Base-by-base conservation (phyloP, 2,329 filamentous ascomycete genomes). In the Bipolaris victoriae region DNA sequence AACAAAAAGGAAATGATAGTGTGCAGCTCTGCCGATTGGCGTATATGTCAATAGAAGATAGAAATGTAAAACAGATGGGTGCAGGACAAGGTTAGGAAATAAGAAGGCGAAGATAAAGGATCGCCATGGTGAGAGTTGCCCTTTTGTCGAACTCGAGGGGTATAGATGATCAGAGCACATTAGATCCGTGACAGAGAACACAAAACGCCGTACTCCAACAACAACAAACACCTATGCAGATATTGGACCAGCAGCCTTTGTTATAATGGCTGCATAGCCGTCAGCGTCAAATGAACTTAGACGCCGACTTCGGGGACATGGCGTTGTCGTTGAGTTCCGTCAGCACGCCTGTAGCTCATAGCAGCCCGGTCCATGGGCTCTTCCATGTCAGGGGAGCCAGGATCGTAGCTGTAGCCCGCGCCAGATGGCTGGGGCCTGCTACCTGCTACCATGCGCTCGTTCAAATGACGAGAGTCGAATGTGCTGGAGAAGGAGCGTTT, bases 341-440 rank as follows among this genome's bases (percentile, higher is more conserved):
- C 79, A 39, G 80, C 80, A 36, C 80, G 75, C 40, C 79, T 74
- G 62, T 82, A 82, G 60, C 73, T 77, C 79, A 82, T 81, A 50
- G 75, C 69, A 53, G 69, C 60, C 43, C 71, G 63, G 48, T 77
- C 68, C 74, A 75, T 68, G 46, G 73, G 63, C 48, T 78, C 77
- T 53, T 78, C 77, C 67, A 74, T 74, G 53, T 80, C 78, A 11
- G 75, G 73, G 35, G 62, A 69, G 45, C 75, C 72, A 60, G 72
- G 65, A 24, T 76, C 74, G 61, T 75, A 74, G 10, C 49, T 67
- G 54, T 76, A 75, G 31, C 62, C 64, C 15, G 71, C 60, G 22
- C 63, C 68, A 13, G 66, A 60, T 15, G 67, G 68, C 47, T 71
- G 74, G 5, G 80, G 80, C 45, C 80, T 71, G 16, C 78, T 79